These are phyloP conservation scores for Lasiosphaeris hirsuta DNA, from an alignment of 495 filamentous ascomycete species.

Conservation along the genomic window DNA sequence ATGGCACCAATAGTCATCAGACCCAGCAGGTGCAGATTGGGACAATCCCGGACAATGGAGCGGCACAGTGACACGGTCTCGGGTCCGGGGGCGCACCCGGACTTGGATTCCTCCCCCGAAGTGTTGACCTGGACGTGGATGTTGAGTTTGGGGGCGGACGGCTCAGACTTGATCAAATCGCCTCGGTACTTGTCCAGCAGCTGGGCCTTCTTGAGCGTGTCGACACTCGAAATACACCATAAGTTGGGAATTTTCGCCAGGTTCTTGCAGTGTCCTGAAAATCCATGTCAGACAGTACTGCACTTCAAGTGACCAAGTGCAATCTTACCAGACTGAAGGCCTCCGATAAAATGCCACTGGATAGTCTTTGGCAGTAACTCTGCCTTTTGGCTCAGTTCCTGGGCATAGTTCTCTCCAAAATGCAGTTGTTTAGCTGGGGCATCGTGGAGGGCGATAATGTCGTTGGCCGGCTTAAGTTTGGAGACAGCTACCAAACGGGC, in stretches of 20 bases:
- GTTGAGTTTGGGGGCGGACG: conserved; percentile 50
- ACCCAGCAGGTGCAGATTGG: conserved; percentile 69
- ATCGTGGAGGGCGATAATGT: conserved; percentile 79
- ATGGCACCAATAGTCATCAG: conserved; percentile 98
- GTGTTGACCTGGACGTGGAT: conserved; percentile 95
- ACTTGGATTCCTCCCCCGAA: conserved; percentile 81
- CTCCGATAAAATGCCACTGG: conserved; percentile 95
- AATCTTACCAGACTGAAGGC: conserved; percentile 61
- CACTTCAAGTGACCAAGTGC: background rate
- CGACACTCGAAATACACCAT: conserved; percentile 90
- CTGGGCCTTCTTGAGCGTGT: conserved; percentile 79
- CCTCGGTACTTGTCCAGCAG: conserved; percentile 74
- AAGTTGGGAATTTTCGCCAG: conserved; percentile 84
- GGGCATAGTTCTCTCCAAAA: conserved; percentile 96
- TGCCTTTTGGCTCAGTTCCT: conserved; percentile 87
- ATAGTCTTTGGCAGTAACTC: conserved; percentile 70
- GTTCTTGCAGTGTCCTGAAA: conserved; percentile 77
- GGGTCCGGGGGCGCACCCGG: conserved; percentile 65
- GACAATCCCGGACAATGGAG: conserved; percentile 66
- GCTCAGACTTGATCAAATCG: conserved; percentile 41
- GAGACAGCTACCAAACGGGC: conserved; percentile 89
- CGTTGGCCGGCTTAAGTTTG: conserved; percentile 86
- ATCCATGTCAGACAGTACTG: background rate
- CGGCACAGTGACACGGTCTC: conserved; percentile 59
- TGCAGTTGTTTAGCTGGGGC: conserved; percentile 60